Evolutionary conservation across 345 rosid genomes (phyloP), one percentile per base, ranked within the genome.

Genomic region (Diplotaxis tenuifolia): DNA sequence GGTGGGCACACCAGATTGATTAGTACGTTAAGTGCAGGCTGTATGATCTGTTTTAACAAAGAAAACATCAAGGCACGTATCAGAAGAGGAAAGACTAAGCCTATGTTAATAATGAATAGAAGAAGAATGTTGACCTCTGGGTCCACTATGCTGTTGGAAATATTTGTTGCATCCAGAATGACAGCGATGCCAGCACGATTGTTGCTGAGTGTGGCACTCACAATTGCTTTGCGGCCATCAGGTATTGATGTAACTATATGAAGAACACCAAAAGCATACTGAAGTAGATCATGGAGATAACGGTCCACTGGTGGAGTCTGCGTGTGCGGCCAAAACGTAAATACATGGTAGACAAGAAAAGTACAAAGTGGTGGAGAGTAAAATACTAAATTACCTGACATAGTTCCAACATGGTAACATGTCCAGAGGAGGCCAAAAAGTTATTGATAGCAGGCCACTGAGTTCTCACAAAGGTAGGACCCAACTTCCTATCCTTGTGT

Each of bases 291-390:
- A 7, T 92, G 99, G 82, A 95, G 81, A 77, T 92, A 92, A 45
- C 99, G 95, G 71, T 95, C 99, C 59, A 87, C 93, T 1, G 99
- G 96, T 22, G 98, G 96, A 73, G 98, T 97, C 99, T 95, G 78
- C 77, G 69, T 62, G 67, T 56, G 83, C 49, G 40, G 76, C 57
- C 67, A 69, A 63, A 64, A 65, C 45, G 31, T 59, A 75, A 72
- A n/a, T 49, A 60, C 23, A 72, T 18, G 36, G 45, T 61, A 60
- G 60, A 54, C 57, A 70, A 65, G 59, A 36, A 22, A 76, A 27
- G 36, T 54, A 58, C 3, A 18, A n/a, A n/a, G n/a, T n/a, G 16
- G 25, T 20, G 23, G 23, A 57, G 42, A 65, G 70, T 53, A 63
- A 47, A 66, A 70, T 32, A 61, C 66, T 28, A 78, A 25, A 59